phyloP scores from a whole-genome alignment of 495 filamentous ascomycete genomes.

The Alectoria sarmentosa region DNA sequence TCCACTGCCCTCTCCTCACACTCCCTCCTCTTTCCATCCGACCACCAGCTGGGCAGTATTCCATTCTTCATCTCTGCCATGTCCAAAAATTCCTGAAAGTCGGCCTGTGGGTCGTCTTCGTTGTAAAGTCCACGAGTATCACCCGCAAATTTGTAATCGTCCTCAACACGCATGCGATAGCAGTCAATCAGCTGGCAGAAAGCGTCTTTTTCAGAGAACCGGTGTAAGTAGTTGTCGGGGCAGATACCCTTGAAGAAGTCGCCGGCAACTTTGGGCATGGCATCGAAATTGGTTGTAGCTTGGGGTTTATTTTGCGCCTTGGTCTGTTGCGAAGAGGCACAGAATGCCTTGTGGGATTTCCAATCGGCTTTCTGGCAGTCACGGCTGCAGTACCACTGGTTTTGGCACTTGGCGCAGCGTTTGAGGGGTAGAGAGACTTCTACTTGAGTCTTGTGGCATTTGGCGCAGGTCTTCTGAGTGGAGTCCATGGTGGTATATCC shows the following conservation, averaged over 20 bases:
- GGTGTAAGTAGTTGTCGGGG: slow-evolving; percentile 33
- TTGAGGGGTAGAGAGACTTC: slow-evolving; percentile 26
- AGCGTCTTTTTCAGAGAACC: slow-evolving; percentile 36
- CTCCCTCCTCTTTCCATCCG: slow-evolving; percentile 25
- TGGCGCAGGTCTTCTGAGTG: slow-evolving; percentile 2
- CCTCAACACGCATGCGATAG: slow-evolving; percentile 42
- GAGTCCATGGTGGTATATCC: too few relatives aligned
- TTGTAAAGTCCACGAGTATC: slow-evolving; percentile 29
- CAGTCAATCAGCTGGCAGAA: slow-evolving; percentile 42
- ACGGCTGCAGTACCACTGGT: slow-evolving; percentile 38
- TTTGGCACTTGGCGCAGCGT: slow-evolving; percentile 37
- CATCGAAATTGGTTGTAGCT: background rate
- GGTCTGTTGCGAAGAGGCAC: slow-evolving; percentile 21
- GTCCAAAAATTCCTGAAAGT: slow-evolving; percentile 29
- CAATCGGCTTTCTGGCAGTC: slow-evolving; percentile 42
- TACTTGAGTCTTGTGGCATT: background rate
- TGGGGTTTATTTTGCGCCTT: slow-evolving; percentile 11
- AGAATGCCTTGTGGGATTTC: slow-evolving; percentile 38
- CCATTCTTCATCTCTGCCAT: slow-evolving; percentile 23
- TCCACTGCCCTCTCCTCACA: slow-evolving; percentile 28
- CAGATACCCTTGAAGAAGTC: slow-evolving; percentile 28
- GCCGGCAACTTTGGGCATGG: slow-evolving; percentile 6
- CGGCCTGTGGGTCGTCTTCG: slow-evolving; percentile 19
- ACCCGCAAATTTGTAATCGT: slow-evolving; percentile 30
- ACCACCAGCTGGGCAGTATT: slow-evolving; percentile 42